These are phyloP conservation scores for Arthrobotrys megalospora DNA, from an alignment of 2,329 filamentous ascomycete genomes.

Conservation along the genomic window DNA sequence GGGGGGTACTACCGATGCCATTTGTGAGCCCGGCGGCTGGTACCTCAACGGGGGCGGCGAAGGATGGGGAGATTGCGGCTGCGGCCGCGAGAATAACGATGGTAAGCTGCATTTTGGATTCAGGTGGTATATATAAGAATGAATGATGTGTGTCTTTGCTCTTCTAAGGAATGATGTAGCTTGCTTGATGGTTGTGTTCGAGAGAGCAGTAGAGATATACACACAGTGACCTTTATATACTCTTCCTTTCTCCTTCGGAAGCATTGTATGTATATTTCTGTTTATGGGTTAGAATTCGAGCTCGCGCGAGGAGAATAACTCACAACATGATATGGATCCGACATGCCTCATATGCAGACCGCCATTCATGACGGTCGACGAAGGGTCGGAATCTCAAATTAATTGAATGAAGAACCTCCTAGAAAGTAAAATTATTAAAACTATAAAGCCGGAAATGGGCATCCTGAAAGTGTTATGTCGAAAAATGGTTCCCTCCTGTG, in stretches of 20 bases:
- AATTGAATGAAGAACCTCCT: not conserved
- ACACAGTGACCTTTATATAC: conserved; percentile 2
- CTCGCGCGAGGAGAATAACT: conserved; percentile 1
- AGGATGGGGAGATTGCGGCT: not conserved
- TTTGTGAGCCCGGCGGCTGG: not conserved
- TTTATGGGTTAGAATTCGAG: not conserved
- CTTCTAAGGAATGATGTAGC: not conserved
- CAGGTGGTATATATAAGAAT: not conserved
- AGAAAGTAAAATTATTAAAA: not conserved
- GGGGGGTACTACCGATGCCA: not conserved
- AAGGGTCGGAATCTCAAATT: not conserved
- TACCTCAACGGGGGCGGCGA: conserved; percentile 7
- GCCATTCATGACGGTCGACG: not conserved
- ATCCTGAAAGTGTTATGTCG: not conserved
- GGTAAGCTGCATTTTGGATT: conserved; percentile 27
- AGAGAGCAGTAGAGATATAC: not conserved
- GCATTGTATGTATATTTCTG: not conserved
- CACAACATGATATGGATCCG: not conserved
- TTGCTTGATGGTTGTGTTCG: not conserved
- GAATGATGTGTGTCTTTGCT: not conserved
- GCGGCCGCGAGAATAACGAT: conserved; percentile 3
- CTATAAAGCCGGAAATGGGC: not conserved
- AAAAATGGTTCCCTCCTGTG: too few relatives aligned
- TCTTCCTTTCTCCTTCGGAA: not conserved
- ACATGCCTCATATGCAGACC: not conserved